phyloP scores from a whole-genome alignment of 1,139 yeast genomes.

The Protomyces arabidopsidicola region DNA sequence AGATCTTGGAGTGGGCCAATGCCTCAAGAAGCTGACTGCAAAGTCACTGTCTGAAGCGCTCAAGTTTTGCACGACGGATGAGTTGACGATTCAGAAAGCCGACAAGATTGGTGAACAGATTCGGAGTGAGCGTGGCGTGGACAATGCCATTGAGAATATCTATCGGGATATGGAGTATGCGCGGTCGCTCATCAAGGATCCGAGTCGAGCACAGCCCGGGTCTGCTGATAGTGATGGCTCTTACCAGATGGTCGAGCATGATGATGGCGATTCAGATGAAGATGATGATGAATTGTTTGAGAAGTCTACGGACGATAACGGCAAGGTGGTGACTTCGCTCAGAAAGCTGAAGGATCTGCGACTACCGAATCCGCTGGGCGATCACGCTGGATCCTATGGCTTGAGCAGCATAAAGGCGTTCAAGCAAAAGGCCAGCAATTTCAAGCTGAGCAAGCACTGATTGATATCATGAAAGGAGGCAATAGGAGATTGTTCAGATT shows the following conservation, averaged over 20 bases:
- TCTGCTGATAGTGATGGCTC: constrained; percentile 6
- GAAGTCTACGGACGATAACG: constrained; percentile 6
- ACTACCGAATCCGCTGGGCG: constrained; percentile 8
- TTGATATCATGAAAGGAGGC: too few species aligned
- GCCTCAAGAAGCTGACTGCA: constrained; percentile 62
- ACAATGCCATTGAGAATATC: constrained; percentile 66
- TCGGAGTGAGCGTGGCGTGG: constrained; percentile 70
- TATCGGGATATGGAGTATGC: constrained; percentile 81
- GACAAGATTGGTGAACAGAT: constrained; percentile 57
- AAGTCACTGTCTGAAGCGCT: constrained; percentile 63
- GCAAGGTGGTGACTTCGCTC: constrained; percentile 2
- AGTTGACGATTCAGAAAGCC: constrained; percentile 64
- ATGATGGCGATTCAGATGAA: constrained; percentile 1
- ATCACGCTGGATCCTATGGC: constrained; percentile 1
- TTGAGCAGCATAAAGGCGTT: constrained; percentile 3
- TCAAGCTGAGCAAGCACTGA: background rate
- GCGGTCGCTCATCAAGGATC: constrained; percentile 22
- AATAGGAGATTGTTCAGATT: too few species aligned
- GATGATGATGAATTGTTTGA: constrained; percentile 21
- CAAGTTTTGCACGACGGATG: constrained; percentile 60
- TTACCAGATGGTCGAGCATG: constrained; percentile 7
- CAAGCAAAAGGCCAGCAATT: background rate
- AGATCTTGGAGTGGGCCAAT: constrained; percentile 83
- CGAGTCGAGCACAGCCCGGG: background rate
- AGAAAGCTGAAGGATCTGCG: constrained; percentile 11